Evolutionary conservation across 805 yeast genomes (phyloP).

Genomic region (Millerago galiae): DNA sequence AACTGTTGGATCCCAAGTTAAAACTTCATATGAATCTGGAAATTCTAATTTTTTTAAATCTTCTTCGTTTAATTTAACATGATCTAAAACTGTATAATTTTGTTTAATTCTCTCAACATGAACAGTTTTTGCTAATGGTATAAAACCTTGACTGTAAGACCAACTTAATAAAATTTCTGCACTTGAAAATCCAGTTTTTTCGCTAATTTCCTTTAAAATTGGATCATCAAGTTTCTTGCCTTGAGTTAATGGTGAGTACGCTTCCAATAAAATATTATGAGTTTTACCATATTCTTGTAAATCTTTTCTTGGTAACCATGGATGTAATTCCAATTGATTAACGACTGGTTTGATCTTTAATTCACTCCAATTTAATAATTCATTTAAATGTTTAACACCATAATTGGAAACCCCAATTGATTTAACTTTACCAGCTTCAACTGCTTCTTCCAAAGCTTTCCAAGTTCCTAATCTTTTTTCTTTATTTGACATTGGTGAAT

Average conservation of each 20-base stretch:
- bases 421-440: constrained; percentile 49
- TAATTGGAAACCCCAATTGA: constrained; percentile 78
- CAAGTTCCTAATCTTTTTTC: constrained; percentile 51
- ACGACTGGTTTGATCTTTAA: constrained; percentile 57
- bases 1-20: constrained; percentile 52
- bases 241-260: constrained; percentile 20
- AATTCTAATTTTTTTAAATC: constrained; percentile 38
- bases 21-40: constrained; percentile 54
- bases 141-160: constrained; percentile 65
- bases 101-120: constrained; percentile 42
- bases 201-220: constrained; percentile 15
- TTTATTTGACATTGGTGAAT: constrained; percentile 51
- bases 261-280: constrained; percentile 16
- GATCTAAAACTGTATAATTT: constrained; percentile 51
- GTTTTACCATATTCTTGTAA: constrained; percentile 18
- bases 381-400: constrained; percentile 58
- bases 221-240: constrained; percentile 18
- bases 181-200: constrained; percentile 37
- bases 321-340: constrained; percentile 48
- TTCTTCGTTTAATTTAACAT: constrained; percentile 33
- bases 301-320: constrained; percentile 23
- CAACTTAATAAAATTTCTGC: constrained; percentile 68
- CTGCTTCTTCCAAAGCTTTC: constrained; percentile 71
- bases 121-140: constrained; percentile 65
- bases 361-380: constrained; percentile 52